These are phyloP conservation scores for Thermothielavioides terrestris DNA, from an alignment of 495 filamentous ascomycete species.

Conservation along the genomic window DNA sequence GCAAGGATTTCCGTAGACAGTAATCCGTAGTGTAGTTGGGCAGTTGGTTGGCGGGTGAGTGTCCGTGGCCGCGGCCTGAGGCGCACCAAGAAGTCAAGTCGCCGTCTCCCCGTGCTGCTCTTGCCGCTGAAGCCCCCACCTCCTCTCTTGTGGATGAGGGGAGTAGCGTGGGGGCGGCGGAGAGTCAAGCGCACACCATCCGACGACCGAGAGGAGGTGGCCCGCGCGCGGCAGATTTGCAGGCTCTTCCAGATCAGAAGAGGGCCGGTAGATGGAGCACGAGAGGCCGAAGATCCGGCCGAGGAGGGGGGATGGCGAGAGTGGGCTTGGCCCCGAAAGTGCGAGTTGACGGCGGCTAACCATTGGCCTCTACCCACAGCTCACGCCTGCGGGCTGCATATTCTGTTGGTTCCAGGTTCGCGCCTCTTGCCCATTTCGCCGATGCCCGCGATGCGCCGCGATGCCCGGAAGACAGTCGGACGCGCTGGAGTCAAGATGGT, in stretches of 20 bases:
- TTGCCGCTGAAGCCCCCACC: constrained; percentile 31
- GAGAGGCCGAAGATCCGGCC: not conserved
- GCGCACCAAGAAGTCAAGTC: too few relatives aligned
- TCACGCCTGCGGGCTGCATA: not conserved
- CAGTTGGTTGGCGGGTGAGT: too few relatives aligned
- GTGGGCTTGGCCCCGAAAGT: not conserved
- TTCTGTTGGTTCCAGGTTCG: constrained; percentile 7
- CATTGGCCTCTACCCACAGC: not conserved
- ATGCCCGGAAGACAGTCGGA: not conserved
- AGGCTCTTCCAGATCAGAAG: not conserved
- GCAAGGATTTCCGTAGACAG: too few relatives aligned
- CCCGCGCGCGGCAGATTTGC: not conserved
- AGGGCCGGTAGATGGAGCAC: not conserved
- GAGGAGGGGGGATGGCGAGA: not conserved
- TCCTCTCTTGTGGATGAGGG: too few relatives aligned
- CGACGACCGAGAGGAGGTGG: not conserved
- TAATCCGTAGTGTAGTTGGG: too few relatives aligned
- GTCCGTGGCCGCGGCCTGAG: too few relatives aligned
- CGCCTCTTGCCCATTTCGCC: not conserved
- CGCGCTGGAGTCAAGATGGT: not conserved
- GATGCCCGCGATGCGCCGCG: too few relatives aligned
- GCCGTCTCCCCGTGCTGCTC: constrained; percentile 33
- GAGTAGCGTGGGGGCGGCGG: not conserved
- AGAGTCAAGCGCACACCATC: not conserved
- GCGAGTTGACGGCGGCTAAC: not conserved